These are phyloP conservation scores for Entomortierella parvispora DNA, from an alignment of 192 early-diverging fungal species.

Conservation along the genomic window DNA sequence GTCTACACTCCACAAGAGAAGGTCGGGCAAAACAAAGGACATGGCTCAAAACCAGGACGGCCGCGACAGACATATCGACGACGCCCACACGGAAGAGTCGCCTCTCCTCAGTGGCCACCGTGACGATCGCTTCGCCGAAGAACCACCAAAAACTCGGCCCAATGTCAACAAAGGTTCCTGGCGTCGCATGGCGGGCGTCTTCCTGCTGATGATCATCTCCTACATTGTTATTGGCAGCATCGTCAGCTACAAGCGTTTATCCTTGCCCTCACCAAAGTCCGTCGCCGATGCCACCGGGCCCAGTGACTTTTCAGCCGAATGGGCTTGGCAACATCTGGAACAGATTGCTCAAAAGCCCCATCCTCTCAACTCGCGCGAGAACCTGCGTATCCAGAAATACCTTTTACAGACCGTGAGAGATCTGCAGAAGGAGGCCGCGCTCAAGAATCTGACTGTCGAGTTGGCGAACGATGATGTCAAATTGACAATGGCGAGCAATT, in stretches of 20 bases:
- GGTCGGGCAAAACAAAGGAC: slow-evolving; percentile 18
- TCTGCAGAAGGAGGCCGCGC: slow-evolving; percentile 35
- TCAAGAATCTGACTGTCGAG: slow-evolving; percentile 24
- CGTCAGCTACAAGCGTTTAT: slow-evolving; percentile 41
- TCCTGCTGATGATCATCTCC: slow-evolving; percentile 40
- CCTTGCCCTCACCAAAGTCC: slow-evolving; percentile 30
- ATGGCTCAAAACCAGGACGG: slow-evolving; percentile 13
- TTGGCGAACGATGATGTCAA: slow-evolving; percentile 32
- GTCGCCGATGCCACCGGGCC: slow-evolving; percentile 25
- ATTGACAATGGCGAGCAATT: slow-evolving; percentile 22
- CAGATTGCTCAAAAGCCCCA: slow-evolving; percentile 43
- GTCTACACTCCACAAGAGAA: slow-evolving; percentile 31
- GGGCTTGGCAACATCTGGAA: slow-evolving; percentile 49
- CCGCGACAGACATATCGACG: neutral
- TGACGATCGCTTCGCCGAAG: neutral
- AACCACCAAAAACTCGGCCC: neutral
- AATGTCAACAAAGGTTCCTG: slow-evolving; percentile 43
- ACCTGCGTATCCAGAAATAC: slow-evolving; percentile 34
- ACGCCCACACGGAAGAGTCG: slow-evolving; percentile 18
- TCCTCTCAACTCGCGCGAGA: slow-evolving; percentile 47
- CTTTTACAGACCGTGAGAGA: slow-evolving; percentile 17
- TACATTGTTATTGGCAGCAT: slow-evolving; percentile 42
- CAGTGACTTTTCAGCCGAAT: slow-evolving; percentile 36
- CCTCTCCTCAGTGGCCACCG: slow-evolving; percentile 13
- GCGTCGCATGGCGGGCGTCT: slow-evolving; percentile 47